Evolutionary conservation across 2,329 filamentous ascomycete species (phyloP), one percentile per base, ranked within the genome.

Genomic region (Fusarium acutatum): DNA sequence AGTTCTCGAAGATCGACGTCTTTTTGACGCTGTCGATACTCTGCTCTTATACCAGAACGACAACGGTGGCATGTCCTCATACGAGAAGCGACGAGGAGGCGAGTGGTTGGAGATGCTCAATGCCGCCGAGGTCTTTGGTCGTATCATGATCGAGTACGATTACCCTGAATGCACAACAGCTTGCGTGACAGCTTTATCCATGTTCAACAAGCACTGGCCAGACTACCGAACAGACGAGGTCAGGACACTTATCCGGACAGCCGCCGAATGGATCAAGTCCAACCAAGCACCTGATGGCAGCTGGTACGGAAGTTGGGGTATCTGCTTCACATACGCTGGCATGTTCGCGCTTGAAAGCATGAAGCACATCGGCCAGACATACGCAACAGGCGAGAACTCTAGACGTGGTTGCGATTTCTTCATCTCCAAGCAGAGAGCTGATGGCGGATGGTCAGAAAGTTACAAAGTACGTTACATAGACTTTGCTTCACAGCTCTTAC

Each of bases 101-200:
- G 88, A 93, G 74, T 89, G 89, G 74, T 82, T 98, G 74, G 96
- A 99, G 82, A 88, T 91, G 81, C 88, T 99, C 47, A 99, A 99
- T 79, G 96, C 96, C 0, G 96, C 96, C 4, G 96, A 99, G 81
- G 95, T 99, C 0, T 99, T 99, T 81, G 95, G 94, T 20, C 89
- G 92, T 26, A 99, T 99, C 84, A 99, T 99, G 96, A 92, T 99
- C 60, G 96, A 98, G 80, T 99, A 99, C 81, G 94, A 97, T 81
- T 98, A 99, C 79, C 95, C 96, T 0, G 96, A 99, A 82, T 99
- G 96, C 85, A 99, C 96, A 1, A 98, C 96, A 6, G 95, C 96
- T 2, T 94, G 95, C 35, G 93, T 99, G 7, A 98, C 94, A 3
- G 95, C 94, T 0, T 86, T 99, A 26, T 93, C 92, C 9, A 86